Base-by-base conservation (phyloP, 371 early-diverging fungal species). In the Apophysomyces ossiformis region DNA sequence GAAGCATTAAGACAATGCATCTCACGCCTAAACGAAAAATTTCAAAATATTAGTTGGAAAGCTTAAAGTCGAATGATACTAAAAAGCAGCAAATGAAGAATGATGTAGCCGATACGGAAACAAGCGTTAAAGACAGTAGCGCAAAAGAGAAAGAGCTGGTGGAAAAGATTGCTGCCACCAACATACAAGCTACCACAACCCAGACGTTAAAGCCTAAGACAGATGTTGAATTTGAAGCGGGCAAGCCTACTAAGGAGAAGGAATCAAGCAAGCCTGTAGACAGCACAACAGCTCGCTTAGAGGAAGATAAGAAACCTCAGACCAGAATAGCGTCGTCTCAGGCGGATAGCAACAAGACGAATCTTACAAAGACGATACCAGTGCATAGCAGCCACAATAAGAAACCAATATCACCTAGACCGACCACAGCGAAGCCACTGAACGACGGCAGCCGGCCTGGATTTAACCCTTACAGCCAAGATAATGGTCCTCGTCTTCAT, bases 1-100 rank as follows among this genome's bases (percentile, higher is more conserved):
- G 54, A 50, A 50, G 54, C 54, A 21, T 11, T 50, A 5, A 50
- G 47, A 21, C 7, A 50, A 16, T 9, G 4, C 54, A 50, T 50
- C 54, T 50, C 54, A 21, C 21, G 41, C 54, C 54, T 50, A 50
- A 47, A 50, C 41, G 13, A 41, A 41, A 41, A 41, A 41, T 11
- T 41, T 41, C 54, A 50, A 18, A 50, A 18, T 21, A 1, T 50
- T 50, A 50, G 54, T n/a, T 50, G 54, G 54, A 50, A 21, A 21
- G 21, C 21, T 8, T 2, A 7, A 50, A 32, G 11, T 4, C 54
- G 21, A 21, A 5, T 50, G 35, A 21, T n/a, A 21, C 21, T 16
- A 50, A 50, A 50, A 26, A 50, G 9, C 21, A n/a, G 21, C 4
- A n/a, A 50, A 21, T 7, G 21, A 50, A 21, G 21, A 8, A 21